A percentile compares a stretch with the other conserved stretches of the same genome.
Conservation (phyloP, 1,284 basidiomycete genomes). For the Microbotryum lychnidis-dioicae region DNA sequence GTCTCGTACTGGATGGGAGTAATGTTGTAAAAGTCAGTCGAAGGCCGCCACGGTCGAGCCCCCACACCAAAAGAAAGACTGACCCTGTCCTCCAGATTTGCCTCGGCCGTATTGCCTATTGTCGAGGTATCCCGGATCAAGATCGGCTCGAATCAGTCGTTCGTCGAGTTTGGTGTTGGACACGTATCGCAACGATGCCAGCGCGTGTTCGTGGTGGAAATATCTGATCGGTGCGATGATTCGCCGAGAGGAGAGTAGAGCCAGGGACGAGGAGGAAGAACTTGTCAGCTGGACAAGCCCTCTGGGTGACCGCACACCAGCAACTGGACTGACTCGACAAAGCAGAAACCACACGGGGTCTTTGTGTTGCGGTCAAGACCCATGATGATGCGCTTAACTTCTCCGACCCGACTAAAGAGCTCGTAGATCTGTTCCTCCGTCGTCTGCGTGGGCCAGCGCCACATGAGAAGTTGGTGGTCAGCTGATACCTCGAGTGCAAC, state of each 20-base stretch:
- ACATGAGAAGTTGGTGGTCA: background rate
- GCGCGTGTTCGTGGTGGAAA: constrained; percentile 89
- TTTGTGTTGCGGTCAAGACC: constrained; percentile 92
- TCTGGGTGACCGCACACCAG: background rate
- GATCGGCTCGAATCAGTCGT: constrained; percentile 92
- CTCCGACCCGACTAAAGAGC: constrained; percentile 85
- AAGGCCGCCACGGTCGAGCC: constrained; percentile 41
- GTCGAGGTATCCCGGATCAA: constrained; percentile 96
- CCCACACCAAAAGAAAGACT: background rate
- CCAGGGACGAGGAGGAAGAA: background rate
- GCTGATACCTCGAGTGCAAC: background rate
- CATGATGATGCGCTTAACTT: constrained; percentile 98
- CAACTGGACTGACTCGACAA: constrained; percentile 62
- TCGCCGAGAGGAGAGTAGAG: background rate
- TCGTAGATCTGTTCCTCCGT: constrained; percentile 99
- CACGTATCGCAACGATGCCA: constrained; percentile 86
- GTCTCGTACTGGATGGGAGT: constrained; percentile 57
- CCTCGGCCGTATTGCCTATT: constrained; percentile 96
- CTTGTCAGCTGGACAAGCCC: no score
- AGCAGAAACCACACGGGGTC: constrained; percentile 99
- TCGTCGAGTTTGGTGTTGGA: constrained; percentile 99
- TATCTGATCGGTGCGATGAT: constrained; percentile 46
- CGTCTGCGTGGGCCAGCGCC: constrained; percentile 44
- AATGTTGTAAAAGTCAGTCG: background rate
- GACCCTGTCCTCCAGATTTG: constrained; percentile 87